Percentiles rank a stretch among this genome's conserved stretches.
phyloP scores from a whole-genome alignment of 2,329 filamentous ascomycete genomes.

The Colletotrichum euphorbiae region DNA sequence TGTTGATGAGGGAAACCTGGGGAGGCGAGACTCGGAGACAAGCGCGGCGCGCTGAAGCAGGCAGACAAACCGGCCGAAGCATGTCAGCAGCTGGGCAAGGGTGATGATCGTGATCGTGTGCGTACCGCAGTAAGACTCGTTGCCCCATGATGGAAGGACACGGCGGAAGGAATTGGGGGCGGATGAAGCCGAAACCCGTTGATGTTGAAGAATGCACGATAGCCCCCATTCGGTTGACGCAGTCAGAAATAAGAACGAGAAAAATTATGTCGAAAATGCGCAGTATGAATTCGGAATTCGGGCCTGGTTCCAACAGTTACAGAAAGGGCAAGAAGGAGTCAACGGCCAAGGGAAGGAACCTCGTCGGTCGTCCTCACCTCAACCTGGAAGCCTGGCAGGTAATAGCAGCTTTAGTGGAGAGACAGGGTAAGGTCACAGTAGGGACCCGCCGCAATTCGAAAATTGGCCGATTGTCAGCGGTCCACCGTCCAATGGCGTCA shows the following conservation, averaged over 20 bases:
- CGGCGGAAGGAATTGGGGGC: constrained; percentile 6
- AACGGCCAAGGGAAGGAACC: not conserved
- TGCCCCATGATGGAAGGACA: not conserved
- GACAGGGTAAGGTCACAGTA: not conserved
- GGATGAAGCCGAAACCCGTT: constrained; percentile 10
- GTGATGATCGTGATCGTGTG: not conserved
- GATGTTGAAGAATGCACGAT: not conserved
- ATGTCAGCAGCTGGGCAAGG: constrained; percentile 12
- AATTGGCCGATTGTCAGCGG: not conserved
- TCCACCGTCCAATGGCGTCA: not conserved
- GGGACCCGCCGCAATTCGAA: constrained; percentile 24
- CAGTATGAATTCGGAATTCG: no score
- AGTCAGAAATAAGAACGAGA: not conserved
- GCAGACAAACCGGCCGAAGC: constrained; percentile 12
- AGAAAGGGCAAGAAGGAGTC: not conserved
- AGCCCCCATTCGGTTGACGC: not conserved
- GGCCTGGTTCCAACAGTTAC: not conserved
- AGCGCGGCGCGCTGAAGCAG: not conserved
- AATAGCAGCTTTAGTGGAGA: not conserved
- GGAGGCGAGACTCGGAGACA: not conserved
- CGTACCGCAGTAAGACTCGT: not conserved
- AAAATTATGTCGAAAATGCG: not conserved
- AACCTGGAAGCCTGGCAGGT: no score
- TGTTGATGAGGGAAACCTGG: constrained; percentile 19
- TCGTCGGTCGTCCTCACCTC: no score